Conservation (phyloP, 2,329 filamentous ascomycete species). For the Hysterium pulicare region DNA sequence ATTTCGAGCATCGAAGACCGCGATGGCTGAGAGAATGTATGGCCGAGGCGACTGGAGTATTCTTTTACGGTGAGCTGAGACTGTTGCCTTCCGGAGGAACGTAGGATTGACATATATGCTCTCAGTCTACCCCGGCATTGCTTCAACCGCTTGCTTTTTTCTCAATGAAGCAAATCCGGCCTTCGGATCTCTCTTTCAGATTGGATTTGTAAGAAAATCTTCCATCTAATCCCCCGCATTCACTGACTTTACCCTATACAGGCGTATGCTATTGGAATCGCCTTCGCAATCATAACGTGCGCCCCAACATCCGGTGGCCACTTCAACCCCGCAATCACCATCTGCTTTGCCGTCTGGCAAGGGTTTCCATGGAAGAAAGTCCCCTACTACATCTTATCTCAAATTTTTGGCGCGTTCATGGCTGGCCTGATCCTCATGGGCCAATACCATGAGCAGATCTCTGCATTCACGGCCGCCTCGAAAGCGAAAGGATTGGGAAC, state of each 20-base stretch:
- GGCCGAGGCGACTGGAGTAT: slow-evolving; percentile 56
- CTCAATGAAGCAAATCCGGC: slow-evolving; percentile 43
- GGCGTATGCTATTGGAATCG: slow-evolving; percentile 56
- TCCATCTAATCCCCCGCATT: background rate
- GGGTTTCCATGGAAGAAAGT: slow-evolving; percentile 59
- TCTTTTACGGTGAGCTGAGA: slow-evolving; percentile 47
- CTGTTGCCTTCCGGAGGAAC: background rate
- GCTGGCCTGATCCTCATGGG: slow-evolving; percentile 55
- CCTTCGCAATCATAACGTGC: slow-evolving; percentile 58
- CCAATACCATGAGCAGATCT: slow-evolving; percentile 54
- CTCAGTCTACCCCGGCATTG: slow-evolving; percentile 47
- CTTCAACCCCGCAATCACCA: slow-evolving; percentile 49
- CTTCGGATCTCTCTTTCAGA: slow-evolving; percentile 54
- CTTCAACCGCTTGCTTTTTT: slow-evolving; percentile 52
- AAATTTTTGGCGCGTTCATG: slow-evolving; percentile 56
- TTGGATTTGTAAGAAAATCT: slow-evolving; percentile 34
- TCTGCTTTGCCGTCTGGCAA: slow-evolving; percentile 49
- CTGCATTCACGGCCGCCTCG: slow-evolving; percentile 38
- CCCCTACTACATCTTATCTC: slow-evolving; percentile 55
- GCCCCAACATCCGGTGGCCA: slow-evolving; percentile 54
- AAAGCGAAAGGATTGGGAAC: slow-evolving; percentile 37
- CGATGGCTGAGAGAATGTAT: slow-evolving; percentile 54
- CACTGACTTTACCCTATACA: slow-evolving; percentile 21
- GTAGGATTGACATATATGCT: background rate
- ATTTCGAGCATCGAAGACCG: slow-evolving; percentile 54